These are phyloP conservation scores for Epichloe sibirici DNA, from an alignment of 2,329 filamentous ascomycete genomes.

Conservation along the genomic window DNA sequence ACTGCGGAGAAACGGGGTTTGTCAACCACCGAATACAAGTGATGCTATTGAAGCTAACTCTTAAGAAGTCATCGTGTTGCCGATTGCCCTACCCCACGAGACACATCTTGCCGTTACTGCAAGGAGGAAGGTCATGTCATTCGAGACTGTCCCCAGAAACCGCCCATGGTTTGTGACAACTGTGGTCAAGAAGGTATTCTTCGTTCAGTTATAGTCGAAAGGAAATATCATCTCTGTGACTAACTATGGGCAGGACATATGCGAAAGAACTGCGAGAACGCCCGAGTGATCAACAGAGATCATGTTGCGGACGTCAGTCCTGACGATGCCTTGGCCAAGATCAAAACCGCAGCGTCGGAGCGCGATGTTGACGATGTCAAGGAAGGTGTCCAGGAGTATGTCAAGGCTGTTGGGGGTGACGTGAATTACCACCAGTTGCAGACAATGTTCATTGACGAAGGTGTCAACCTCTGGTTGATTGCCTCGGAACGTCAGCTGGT, in stretches of 20 bases:
- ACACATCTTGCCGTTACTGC: slow-evolving; percentile 31
- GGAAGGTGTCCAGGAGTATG: slow-evolving; percentile 44
- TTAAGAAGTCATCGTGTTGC: slow-evolving; percentile 17
- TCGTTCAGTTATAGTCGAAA: background rate
- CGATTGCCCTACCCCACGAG: slow-evolving; percentile 23
- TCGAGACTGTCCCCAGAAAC: slow-evolving; percentile 50
- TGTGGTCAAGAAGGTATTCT: slow-evolving; percentile 45
- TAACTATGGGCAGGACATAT: slow-evolving; percentile 36
- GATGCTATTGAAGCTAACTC: slow-evolving; percentile 3
- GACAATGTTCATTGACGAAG: slow-evolving; percentile 40
- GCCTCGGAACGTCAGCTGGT: slow-evolving; percentile 45
- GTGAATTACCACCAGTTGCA: slow-evolving; percentile 51
- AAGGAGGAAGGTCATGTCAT: slow-evolving; percentile 40
- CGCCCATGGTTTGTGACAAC: slow-evolving; percentile 44
- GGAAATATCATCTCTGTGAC: background rate
- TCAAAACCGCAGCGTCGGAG: slow-evolving; percentile 38
- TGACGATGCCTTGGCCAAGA: slow-evolving; percentile 46
- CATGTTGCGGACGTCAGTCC: slow-evolving; percentile 34
- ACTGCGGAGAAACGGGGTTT: slow-evolving; percentile 25
- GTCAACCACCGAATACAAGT: background rate
- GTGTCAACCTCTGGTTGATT: slow-evolving; percentile 48
- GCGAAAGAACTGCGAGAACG: slow-evolving; percentile 42
- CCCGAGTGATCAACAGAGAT: slow-evolving; percentile 45
- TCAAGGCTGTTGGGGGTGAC: slow-evolving; percentile 43
- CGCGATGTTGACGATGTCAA: slow-evolving; percentile 53